Evolutionary conservation across 345 rosid species (phyloP), one percentile per base, ranked within the genome.

Genomic region (Nephelium lappaceum): DNA sequence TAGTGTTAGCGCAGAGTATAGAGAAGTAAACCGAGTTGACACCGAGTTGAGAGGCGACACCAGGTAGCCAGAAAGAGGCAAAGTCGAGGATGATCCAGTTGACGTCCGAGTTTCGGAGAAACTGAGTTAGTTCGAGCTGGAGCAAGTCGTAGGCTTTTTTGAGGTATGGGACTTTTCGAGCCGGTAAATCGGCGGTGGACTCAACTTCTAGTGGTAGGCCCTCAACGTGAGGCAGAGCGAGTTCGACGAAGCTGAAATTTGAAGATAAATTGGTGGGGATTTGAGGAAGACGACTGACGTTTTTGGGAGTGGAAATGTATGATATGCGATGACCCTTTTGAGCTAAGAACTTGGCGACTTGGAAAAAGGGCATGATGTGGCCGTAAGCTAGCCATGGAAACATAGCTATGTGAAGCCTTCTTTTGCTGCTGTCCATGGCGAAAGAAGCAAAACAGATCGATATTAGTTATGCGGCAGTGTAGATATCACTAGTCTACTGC

Each of bases 341-440:
- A n/a, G 65, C 71, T 0, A 76, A 53, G 49, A 76, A 76, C 61
- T 25, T 66, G 16, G 79, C 43, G 49, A 76, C 65, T 55, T 49
- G 21, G 36, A 67, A 41, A 76, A 45, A 76, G 5, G 79, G 73
- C 64, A 49, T 67, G 12, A 53, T 4, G 38, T 76, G 79, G 5
- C 79, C 79, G 36, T 67, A 76, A 45, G 79, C 79, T 18, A 76
- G 71, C 79, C 79, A 76, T 36, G 31, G 79, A 23, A 51, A 43
- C 10, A 53, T 10, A n/a, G 72, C 79, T 11, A 67, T 23, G 55
- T 67, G 79, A 24, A 76, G 73, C 27, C 36, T 67, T 31, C 0
- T 31, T 53, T 42, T 19, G 47, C 18, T 6, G 41, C 25, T 5
- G 38, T 63, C 62, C 45, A 39, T 55, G 16, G 61, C 24, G 12